phyloP scores from a whole-genome alignment of 768 basidiomycete genomes.

The Roridomyces roridus region DNA sequence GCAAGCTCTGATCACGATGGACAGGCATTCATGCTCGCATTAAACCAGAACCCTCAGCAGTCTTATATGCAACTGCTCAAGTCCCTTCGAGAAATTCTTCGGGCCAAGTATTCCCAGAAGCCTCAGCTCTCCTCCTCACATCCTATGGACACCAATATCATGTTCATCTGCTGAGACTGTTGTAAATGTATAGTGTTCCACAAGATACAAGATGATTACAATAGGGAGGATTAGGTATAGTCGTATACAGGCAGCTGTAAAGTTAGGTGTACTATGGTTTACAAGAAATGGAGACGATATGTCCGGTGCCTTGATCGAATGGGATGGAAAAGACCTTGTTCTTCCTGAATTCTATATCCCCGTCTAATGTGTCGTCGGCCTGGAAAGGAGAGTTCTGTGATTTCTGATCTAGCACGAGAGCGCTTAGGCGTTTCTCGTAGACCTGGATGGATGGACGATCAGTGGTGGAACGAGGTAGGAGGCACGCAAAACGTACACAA shows the following conservation, averaged over 20 bases:
- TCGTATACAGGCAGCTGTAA: too few relatives aligned
- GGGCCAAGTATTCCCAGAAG: conserved; percentile 59
- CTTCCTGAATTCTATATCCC: conserved; percentile 26
- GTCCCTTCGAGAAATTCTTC: conserved; percentile 48
- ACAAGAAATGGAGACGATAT: conserved; percentile 61
- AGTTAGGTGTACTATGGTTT: background rate
- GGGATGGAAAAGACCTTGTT: conserved; percentile 35
- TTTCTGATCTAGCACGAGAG: conserved; percentile 12
- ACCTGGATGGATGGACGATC: background rate
- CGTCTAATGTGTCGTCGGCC: conserved; percentile 18
- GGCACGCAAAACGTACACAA: conserved; percentile 53
- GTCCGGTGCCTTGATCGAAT: conserved; percentile 66
- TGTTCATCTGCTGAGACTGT: conserved; percentile 36
- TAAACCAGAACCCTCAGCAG: conserved; percentile 56
- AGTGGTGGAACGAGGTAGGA: background rate
- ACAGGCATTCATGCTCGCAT: conserved; percentile 62
- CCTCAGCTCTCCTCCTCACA: conserved; percentile 54
- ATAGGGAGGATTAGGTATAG: conserved; percentile 6
- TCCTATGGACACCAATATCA: conserved; percentile 43
- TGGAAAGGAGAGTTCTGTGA: conserved; percentile 1
- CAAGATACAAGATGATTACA: background rate
- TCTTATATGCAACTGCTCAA: conserved; percentile 58
- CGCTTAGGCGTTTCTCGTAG: background rate
- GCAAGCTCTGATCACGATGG: background rate
- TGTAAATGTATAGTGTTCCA: background rate